These are phyloP conservation scores for Xylaria polymorpha DNA, from an alignment of 2,329 filamentous ascomycete genomes.

Conservation along the genomic window DNA sequence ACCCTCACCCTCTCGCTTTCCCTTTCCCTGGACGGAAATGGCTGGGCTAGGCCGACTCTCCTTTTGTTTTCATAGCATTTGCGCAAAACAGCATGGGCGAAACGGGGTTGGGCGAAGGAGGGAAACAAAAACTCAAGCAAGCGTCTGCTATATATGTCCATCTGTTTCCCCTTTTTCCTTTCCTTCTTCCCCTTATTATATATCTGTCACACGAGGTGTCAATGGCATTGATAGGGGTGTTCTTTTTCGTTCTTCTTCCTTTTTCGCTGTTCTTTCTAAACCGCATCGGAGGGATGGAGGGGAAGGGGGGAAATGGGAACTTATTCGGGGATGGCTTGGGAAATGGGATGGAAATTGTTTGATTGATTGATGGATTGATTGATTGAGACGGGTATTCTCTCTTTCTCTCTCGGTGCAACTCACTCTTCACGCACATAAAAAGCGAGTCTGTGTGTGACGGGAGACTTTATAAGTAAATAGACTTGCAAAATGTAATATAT, in stretches of 20 bases:
- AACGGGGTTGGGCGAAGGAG: background rate
- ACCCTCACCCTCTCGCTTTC: background rate
- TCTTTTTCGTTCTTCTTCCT: background rate
- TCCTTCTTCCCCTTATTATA: background rate
- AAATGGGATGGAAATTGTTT: constrained; percentile 5
- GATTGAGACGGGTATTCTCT: background rate
- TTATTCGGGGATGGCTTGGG: constrained; percentile 4
- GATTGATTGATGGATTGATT: background rate
- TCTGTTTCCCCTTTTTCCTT: background rate
- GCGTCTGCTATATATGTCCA: background rate
- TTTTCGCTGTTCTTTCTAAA: background rate
- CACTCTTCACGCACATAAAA: background rate
- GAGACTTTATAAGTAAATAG: background rate
- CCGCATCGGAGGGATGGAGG: background rate
- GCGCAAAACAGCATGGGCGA: background rate
- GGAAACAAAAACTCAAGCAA: background rate
- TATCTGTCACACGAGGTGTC: constrained; percentile 10
- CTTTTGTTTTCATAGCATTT: constrained; percentile 18
- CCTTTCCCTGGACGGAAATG: background rate
- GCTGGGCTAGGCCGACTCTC: constrained; percentile 1
- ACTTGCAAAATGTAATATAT: constrained; percentile 14
- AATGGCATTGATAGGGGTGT: constrained; percentile 33
- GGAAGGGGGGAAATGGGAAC: constrained; percentile 13
- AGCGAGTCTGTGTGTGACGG: background rate
- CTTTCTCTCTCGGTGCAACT: constrained; percentile 1